Conservation (phyloP, 495 filamentous ascomycete species). For the Aspergillus nanangensis region DNA sequence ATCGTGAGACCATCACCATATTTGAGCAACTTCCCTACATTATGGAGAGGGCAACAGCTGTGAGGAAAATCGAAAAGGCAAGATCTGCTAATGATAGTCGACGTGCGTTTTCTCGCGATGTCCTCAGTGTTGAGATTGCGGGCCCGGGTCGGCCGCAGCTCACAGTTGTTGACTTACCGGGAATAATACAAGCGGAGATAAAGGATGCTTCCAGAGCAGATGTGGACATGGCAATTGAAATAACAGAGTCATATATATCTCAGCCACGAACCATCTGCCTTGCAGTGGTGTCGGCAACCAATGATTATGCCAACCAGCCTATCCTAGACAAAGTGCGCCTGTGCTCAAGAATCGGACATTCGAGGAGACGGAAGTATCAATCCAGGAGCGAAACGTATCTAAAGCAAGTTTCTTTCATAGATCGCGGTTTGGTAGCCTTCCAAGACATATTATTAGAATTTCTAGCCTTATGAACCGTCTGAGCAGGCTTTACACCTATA, state of each 20-base stretch:
- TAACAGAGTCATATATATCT: neutral
- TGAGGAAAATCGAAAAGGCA: neutral
- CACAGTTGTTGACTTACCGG: neutral
- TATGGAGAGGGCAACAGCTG: neutral
- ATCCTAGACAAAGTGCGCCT: neutral
- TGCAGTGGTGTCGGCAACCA: neutral
- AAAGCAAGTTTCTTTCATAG: constrained; percentile 10
- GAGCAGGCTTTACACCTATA: constrained; percentile 24
- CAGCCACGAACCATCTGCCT: neutral
- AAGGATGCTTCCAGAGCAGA: neutral
- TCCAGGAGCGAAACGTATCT: constrained; percentile 12
- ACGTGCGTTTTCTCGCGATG: neutral
- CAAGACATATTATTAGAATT: constrained; percentile 17
- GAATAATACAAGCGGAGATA: neutral
- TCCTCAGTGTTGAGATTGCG: neutral
- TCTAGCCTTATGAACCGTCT: constrained; percentile 18
- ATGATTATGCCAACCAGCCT: neutral
- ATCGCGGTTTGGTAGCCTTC: constrained; percentile 18
- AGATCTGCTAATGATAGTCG: neutral
- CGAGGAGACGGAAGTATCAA: neutral
- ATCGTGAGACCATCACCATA: neutral
- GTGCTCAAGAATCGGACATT: constrained; percentile 19
- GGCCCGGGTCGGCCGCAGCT: neutral
- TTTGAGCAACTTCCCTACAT: neutral
- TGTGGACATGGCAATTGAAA: neutral